Percentiles rank a stretch among this genome's conserved stretches.
phyloP scores from a whole-genome alignment of 2,329 filamentous ascomycete genomes.

The Fusarium veterinarium region DNA sequence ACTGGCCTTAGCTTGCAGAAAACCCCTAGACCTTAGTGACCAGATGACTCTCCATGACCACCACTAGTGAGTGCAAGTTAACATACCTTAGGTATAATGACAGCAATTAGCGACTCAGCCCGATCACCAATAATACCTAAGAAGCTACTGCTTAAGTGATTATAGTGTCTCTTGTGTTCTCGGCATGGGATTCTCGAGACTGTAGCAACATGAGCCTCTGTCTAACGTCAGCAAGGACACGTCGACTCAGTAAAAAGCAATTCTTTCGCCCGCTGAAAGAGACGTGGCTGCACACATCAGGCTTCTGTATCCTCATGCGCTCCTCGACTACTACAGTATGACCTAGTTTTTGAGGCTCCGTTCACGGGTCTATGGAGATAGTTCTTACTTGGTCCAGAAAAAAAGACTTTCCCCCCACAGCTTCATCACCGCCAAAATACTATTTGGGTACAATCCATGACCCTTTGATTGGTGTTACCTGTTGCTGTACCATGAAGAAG shows the following conservation, averaged over 20 bases:
- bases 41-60: neutral
- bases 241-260: neutral
- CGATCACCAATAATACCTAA: neutral
- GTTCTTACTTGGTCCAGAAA: conserved; percentile 1
- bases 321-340: neutral
- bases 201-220: neutral
- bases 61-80: neutral
- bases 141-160: neutral
- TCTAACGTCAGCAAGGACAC: neutral
- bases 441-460: conserved; percentile 27
- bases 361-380: neutral
- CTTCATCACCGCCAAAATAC: conserved; percentile 7
- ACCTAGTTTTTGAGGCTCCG: conserved; percentile 12
- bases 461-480: conserved; percentile 16
- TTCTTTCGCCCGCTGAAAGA: neutral
- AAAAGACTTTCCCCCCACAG: conserved; percentile 25
- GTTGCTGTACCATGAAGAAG: neutral
- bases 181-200: neutral
- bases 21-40: neutral
- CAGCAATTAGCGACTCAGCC: neutral
- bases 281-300: neutral
- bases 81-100: neutral
- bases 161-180: neutral
- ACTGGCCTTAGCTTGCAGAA: too few relatives aligned
- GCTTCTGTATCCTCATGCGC: neutral